Base-by-base conservation (phyloP, 768 basidiomycete species). In the Suillus subalutaceus region DNA sequence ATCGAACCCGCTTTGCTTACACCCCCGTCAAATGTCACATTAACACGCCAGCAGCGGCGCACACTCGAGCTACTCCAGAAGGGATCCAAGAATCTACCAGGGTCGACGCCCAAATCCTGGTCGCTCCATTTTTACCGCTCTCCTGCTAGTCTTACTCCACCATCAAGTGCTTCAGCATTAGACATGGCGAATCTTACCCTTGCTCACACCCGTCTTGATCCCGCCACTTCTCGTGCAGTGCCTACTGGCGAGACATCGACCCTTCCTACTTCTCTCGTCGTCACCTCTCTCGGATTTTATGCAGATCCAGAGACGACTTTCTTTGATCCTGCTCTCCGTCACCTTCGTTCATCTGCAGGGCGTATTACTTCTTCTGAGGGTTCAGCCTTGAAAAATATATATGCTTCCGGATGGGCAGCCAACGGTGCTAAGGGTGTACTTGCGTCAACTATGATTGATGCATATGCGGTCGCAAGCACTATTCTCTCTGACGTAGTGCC, bases 351-450 rank as follows among this genome's bases (percentile, higher is more conserved):
- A 1, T 68, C 76, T 3, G 75, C 77, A 8, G 86, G 86, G 5
- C 82, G 88, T 15, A 79, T 92, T 9, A 71, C 86, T 35, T 79
- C 80, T 13, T 69, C 74, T 4, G 69, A 68, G 5, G 83, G 83
- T 0, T 63, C 68, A 6, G 74, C 78, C 13, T 69, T 89, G 44
- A 83, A 81, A 44, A 87, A 86, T 65, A 81, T 96, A n/a, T 99
- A 97, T 73, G 91, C 94, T 1, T 90, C 93, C 1, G 97, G 97
- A 12, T 99, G 97, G 97, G 90, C 94, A 2, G 90, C 94, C 2
- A 88, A 86, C 4, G 97, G 97, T 43, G 96, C 97, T 0, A 90
- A 87, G 62, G 96, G 96, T 12, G 96, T 99, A 15, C 83, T 99
- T 55, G 96, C 94, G 2, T 84, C 90, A 4, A 97, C 97, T 41